Conservation (phyloP, 768 basidiomycete species). For the Mrakia frigida region DNA sequence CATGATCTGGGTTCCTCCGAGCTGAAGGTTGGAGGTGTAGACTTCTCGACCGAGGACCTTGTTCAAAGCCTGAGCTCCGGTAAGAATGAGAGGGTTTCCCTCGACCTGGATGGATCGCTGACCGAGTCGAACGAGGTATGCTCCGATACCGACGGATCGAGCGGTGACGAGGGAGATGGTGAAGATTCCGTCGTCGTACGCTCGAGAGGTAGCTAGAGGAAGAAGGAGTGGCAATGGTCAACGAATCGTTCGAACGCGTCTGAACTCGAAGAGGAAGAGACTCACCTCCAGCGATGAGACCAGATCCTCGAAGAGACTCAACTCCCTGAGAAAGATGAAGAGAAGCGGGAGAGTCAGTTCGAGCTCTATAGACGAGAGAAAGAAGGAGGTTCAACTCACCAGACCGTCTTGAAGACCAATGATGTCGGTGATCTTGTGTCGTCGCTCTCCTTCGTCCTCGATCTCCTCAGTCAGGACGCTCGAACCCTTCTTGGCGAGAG, state of each 20-base stretch:
- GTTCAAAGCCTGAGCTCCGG: constrained; percentile 92
- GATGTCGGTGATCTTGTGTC: constrained; percentile 91
- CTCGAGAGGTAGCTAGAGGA: constrained; percentile 74
- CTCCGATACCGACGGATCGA: constrained; percentile 97
- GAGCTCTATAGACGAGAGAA: background rate
- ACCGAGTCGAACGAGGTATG: constrained; percentile 95
- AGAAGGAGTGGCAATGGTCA: background rate
- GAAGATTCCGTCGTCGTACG: constrained; percentile 94
- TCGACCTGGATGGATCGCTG: constrained; percentile 98
- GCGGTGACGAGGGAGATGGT: constrained; percentile 98
- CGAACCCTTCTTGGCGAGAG: constrained; percentile 33
- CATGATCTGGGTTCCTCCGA: constrained; percentile 99
- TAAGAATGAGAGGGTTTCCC: constrained; percentile 98
- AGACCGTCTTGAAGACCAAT: constrained; percentile 80
- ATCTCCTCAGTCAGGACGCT: constrained; percentile 78
- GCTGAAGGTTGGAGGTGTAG: constrained; percentile 95
- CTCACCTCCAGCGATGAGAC: constrained; percentile 77
- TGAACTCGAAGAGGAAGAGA: background rate
- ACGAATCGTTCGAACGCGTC: background rate
- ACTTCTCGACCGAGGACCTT: constrained; percentile 98
- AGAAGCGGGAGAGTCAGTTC: background rate
- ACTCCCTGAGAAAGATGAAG: constrained; percentile 55
- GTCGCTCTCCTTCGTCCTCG: constrained; percentile 75
- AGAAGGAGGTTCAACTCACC: background rate
- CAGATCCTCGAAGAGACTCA: constrained; percentile 90